Conservation (phyloP, 192 early-diverging fungal species). For the Linnemannia zychae region DNA sequence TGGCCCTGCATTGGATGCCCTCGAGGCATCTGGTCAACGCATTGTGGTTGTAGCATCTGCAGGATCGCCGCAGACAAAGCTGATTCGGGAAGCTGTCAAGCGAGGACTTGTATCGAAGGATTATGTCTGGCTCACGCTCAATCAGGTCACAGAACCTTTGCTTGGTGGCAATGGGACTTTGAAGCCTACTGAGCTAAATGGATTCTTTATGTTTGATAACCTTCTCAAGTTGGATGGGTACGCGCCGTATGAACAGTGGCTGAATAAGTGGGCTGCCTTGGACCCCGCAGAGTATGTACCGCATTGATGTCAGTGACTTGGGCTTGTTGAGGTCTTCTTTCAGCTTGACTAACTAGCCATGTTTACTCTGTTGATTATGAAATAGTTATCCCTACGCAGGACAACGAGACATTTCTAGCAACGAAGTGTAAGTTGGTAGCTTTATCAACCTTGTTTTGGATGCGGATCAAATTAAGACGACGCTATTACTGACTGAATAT, state of each 20-base stretch:
- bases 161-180: slow-evolving; percentile 12
- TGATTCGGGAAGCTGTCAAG: slow-evolving; percentile 57
- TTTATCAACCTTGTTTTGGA: neutral
- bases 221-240: slow-evolving; percentile 60
- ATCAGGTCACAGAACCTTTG: slow-evolving; percentile 45
- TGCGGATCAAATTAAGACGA: neutral
- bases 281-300: slow-evolving; percentile 49
- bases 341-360: neutral
- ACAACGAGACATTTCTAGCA: slow-evolving; percentile 58
- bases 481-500: neutral
- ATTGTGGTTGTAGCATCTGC: slow-evolving; percentile 61
- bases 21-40: slow-evolving; percentile 54
- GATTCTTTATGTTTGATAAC: slow-evolving; percentile 63
- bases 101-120: slow-evolving; percentile 47
- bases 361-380: neutral
- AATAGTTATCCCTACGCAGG: slow-evolving; percentile 61
- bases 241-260: slow-evolving; percentile 60
- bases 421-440: slow-evolving; percentile 54
- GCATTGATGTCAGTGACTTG: neutral
- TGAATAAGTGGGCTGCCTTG: slow-evolving; percentile 59
- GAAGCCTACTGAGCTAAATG: slow-evolving; percentile 51
- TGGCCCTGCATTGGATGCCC: slow-evolving; percentile 23
- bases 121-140: slow-evolving; percentile 63
- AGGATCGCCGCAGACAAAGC: slow-evolving; percentile 36
- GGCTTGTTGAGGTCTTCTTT: neutral